Evolutionary conservation across 176 grass and related monocot genomes (phyloP).

Genomic region (Eremochloa ophiuroides): DNA sequence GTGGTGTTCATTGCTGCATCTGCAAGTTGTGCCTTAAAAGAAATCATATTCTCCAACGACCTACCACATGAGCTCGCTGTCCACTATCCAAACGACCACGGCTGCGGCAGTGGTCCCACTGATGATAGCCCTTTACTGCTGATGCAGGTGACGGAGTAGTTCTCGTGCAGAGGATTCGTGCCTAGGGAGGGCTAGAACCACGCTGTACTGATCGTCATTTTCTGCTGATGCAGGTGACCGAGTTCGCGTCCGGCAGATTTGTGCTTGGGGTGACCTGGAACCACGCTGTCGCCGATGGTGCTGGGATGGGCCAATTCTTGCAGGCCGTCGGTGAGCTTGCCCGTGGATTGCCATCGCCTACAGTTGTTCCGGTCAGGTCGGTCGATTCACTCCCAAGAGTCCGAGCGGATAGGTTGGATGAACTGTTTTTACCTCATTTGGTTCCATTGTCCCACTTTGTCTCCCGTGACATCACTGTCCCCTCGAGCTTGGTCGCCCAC

Average conservation of each 20-base stretch:
- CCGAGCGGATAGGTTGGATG: no score
- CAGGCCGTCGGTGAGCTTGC: no score
- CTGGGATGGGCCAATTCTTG: no score
- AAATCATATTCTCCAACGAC: neutral
- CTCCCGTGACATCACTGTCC: no score
- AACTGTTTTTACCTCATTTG: no score
- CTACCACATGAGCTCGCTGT: neutral
- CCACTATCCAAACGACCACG: neutral
- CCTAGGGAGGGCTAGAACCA: neutral
- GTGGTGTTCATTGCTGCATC: neutral
- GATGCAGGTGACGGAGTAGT: no score
- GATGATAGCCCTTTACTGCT: neutral
- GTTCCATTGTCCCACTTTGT: no score
- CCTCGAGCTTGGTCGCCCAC: no score
- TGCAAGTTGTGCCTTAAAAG: neutral
- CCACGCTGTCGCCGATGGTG: no score
- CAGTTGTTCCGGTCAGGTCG: no score
- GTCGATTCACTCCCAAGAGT: no score
- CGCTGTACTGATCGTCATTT: neutral
- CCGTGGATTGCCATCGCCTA: constrained; percentile 36
- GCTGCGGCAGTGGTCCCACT: neutral
- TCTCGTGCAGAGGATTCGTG: neutral
- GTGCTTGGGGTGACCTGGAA: neutral
- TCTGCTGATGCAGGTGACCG: neutral
- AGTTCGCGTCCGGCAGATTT: neutral